phyloP scores from a whole-genome alignment of 2,329 filamentous ascomycete species.

The Mycosphaerelloides madeirae region DNA sequence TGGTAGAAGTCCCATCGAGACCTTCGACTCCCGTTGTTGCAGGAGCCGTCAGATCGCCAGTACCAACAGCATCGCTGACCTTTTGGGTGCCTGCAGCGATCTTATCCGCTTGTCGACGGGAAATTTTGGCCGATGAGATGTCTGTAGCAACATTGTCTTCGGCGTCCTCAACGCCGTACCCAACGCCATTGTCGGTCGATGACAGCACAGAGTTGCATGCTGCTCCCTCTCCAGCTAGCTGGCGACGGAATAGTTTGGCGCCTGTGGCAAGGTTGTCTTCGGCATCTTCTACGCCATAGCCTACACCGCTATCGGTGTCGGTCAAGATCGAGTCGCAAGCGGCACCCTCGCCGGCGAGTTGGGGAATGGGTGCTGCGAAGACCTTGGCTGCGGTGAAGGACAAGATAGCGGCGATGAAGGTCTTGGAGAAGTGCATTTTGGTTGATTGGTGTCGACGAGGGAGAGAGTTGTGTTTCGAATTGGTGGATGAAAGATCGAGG shows the following conservation, averaged over 20 bases:
- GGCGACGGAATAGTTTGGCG: too few relatives aligned
- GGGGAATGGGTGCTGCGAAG: conserved; percentile 17
- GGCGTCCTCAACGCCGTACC: conserved; percentile 22
- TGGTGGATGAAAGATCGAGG: too few relatives aligned
- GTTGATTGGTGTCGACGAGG: too few relatives aligned
- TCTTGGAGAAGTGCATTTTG: conserved; percentile 16
- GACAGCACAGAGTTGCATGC: conserved; percentile 21
- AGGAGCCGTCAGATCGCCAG: conserved; percentile 7
- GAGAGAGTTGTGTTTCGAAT: too few relatives aligned
- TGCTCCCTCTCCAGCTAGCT: conserved; percentile 23
- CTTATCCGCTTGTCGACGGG: conserved; percentile 11
- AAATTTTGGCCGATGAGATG: conserved; percentile 2
- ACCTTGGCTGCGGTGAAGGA: conserved; percentile 8
- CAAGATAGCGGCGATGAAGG: conserved; percentile 14
- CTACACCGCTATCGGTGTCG: conserved; percentile 21
- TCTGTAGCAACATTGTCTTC: conserved; percentile 18
- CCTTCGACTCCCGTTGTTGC: conserved; percentile 6
- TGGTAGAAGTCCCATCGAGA: conserved; percentile 10
- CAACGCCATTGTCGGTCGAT: conserved; percentile 20
- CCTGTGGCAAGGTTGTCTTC: conserved; percentile 13
- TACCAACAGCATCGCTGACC: conserved; percentile 8
- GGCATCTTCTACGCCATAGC: conserved; percentile 20
- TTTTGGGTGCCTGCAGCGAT: conserved; percentile 13
- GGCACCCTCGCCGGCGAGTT: conserved; percentile 22
- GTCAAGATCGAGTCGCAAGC: conserved; percentile 19